A percentile compares a stretch with the other conserved stretches of the same genome.
Evolutionary conservation across 75 land plant species (phyloP).

Genomic region (Ceratopteris richardii): DNA sequence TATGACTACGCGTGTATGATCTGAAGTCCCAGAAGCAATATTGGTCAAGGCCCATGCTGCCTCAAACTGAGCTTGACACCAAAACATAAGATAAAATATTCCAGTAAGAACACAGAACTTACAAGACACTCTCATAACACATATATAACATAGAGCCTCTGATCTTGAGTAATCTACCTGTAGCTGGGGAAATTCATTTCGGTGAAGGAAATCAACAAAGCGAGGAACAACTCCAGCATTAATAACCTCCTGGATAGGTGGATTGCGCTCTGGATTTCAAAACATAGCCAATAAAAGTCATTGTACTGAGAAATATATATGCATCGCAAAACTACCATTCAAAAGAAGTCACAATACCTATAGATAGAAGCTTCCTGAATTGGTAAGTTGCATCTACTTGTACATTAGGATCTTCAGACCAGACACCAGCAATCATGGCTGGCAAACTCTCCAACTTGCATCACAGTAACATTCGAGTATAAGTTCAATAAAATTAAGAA

Average conservation of each 20-base stretch:
- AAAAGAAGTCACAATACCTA: constrained; percentile 35
- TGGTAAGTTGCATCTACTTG: constrained; percentile 78
- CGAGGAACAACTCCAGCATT: constrained; percentile 56
- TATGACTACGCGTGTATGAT: constrained; percentile 77
- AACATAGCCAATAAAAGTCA: not conserved
- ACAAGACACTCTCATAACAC: too few relatives aligned
- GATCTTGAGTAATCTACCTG: too few relatives aligned
- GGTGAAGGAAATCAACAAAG: constrained; percentile 61
- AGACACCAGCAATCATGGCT: constrained; percentile 54
- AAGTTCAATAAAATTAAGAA: too few relatives aligned
- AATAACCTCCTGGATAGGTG: constrained; percentile 74
- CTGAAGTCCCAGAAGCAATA: constrained; percentile 87
- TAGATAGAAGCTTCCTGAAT: constrained; percentile 73
- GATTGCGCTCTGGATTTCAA: constrained; percentile 6
- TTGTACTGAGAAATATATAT: too few relatives aligned
- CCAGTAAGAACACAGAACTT: not conserved
- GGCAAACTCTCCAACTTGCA: constrained; percentile 60
- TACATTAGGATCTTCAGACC: constrained; percentile 39
- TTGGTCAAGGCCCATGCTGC: constrained; percentile 94
- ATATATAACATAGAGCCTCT: too few relatives aligned
- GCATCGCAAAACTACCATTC: not conserved
- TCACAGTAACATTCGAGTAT: too few relatives aligned
- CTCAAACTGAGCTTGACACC: constrained; percentile 51
- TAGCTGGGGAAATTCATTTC: constrained; percentile 60
- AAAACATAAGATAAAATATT: not conserved